phyloP scores from a whole-genome alignment of 2,329 filamentous ascomycete genomes.

The Ceratocystis papillata region DNA sequence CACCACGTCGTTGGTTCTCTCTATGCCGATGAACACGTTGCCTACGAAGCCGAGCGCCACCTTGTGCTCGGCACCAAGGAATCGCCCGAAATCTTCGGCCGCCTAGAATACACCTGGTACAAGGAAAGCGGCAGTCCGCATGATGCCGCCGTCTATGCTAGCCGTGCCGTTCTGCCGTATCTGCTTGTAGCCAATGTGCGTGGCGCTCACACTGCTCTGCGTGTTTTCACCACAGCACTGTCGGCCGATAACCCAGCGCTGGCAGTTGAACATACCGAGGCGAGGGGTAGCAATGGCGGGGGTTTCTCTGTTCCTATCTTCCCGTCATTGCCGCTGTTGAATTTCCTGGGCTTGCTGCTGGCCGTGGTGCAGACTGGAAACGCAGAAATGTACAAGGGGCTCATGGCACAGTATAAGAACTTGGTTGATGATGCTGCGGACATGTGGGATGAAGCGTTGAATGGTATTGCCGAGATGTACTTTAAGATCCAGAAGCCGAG shows the following conservation, averaged over 20 bases:
- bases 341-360: conserved; percentile 79
- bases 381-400: conserved; percentile 67
- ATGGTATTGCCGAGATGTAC: conserved; percentile 90
- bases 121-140: conserved; percentile 67
- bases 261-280: conserved; percentile 71
- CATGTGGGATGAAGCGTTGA: conserved; percentile 67
- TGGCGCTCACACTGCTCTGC: conserved; percentile 72
- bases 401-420: conserved; percentile 68
- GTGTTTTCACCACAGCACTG: conserved; percentile 44
- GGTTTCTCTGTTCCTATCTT: conserved; percentile 70
- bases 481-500: conserved; percentile 81
- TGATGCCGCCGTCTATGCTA: conserved; percentile 75
- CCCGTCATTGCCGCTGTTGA: conserved; percentile 83
- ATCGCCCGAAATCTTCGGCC: conserved; percentile 67
- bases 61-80: conserved; percentile 80
- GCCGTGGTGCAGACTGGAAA: conserved; percentile 70
- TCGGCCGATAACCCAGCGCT: conserved; percentile 41
- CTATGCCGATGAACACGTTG: conserved; percentile 85
- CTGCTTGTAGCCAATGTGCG: conserved; percentile 82
- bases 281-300: conserved; percentile 32
- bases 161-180: conserved; percentile 80
- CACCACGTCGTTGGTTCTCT: conserved; percentile 83
- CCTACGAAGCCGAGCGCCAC: conserved; percentile 88
- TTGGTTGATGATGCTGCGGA: conserved; percentile 65
- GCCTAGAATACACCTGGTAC: conserved; percentile 92